Evolutionary conservation across 1,139 yeast genomes (phyloP), one percentile per base, ranked within the genome.

Genomic region (Yarrowia galli): DNA sequence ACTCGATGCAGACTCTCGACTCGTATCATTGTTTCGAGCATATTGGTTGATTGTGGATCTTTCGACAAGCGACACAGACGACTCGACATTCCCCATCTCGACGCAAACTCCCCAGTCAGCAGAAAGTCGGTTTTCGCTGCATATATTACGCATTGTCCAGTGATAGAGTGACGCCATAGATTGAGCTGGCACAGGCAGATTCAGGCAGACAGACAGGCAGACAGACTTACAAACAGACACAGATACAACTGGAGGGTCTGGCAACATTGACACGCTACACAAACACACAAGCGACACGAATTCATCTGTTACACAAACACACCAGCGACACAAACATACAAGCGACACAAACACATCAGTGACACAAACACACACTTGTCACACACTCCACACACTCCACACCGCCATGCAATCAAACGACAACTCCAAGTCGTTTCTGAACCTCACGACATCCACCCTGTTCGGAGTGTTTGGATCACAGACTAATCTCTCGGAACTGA

Each of bases 401-500:
- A 32, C n/a, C n/a, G 36, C 28, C 23, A 67, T 60, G 65, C 53
- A 63, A 22, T 38, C 46, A 12, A 32, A 63, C 18, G 66, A 49
- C 40, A 22, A 69, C 9, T 67, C 71, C n/a, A 68, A 64, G 23
- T 74, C 76, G 43, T 75, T 73, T 64, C 69, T 70, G 28, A 74
- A 74, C 65, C 73, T 75, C 45, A 75, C 76, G 25, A 69, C 74
- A 10, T 72, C 75, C n/a, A 77, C 80, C 5, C 72, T 79, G 9
- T 71, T 76, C 5, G 78, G 78, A 10, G 79, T 79, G 18, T 79
- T 79, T 70, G 81, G 81, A 25, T 78, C 80, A 12, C 74, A 75
- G 54, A 78, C 76, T 9, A 76, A 79, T 23, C 74, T 79, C 53
- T 78, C 80, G 1, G 81, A 79, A 69, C 73, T 78, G 40, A 75